Base-by-base conservation (phyloP, 2,329 filamentous ascomycete genomes). In the Fusarium tupiense region DNA sequence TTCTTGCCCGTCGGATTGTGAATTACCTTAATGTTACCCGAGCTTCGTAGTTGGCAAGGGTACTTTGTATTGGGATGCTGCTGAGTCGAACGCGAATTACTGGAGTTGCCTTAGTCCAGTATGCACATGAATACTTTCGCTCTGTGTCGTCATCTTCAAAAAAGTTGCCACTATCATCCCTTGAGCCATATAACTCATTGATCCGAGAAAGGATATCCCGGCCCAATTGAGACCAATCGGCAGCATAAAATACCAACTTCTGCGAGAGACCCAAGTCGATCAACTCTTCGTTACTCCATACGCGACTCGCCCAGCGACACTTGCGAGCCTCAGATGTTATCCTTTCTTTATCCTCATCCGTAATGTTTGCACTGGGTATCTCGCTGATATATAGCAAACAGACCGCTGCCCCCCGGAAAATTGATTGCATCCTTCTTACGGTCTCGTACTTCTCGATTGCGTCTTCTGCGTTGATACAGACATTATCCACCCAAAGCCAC, bases 331-430 rank as follows among this genome's bases (percentile, higher is more conserved):
- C 11, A 3, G 33, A 56, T 6, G 82, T 53, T 74, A 62, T 14
- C 2, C 24, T 1, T 11, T 65, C 31, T 11, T 16, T 29, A 16
- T 26, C 10, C 4, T n/a, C 13, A 16, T 20, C 22, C 9, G 19
- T 16, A 5, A n/a, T 35, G 8, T 47, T 33, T 0, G 40, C 47
- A 19, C 29, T 87, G 90, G 1, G 84, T 82, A 64, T 26, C 2
- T 57, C 64, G 29, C 29, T 52, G 1, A 64, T 9, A n/a, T 67
- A 67, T 1, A 22, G 20, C 12, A 67, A 11, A 12, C 60, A 57
- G n/a, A 56, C 9, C 2, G 13, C 17, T 12, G 64, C 33, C 4
- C 13, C 4, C 5, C 3, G 2, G 26, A 57, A 57, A 17, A 35
- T 35, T 4, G 31, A 46, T 37, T 33, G 4, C n/a, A 52, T 5